A percentile compares a stretch with the other conserved stretches of the same genome.
Conservation (phyloP, 1,284 basidiomycete genomes). For the Ustilago curta region DNA sequence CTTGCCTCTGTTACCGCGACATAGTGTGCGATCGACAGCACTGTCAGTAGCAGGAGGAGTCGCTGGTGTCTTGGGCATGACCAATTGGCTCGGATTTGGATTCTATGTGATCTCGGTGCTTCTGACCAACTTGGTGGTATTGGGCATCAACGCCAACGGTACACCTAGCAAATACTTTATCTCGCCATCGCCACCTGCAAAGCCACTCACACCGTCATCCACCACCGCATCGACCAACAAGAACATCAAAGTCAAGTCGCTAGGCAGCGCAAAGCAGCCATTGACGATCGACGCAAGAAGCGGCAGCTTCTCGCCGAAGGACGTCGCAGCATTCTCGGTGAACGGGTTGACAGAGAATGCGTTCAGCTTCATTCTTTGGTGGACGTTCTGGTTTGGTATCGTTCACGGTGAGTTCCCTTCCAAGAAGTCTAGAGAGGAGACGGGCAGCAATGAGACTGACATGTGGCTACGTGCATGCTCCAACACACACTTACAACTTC, state of each 20-base stretch:
- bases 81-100: constrained; percentile 62
- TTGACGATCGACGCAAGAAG: constrained; percentile 31
- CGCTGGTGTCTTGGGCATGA: constrained; percentile 65
- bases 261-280: neutral
- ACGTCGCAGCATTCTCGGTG: constrained; percentile 25
- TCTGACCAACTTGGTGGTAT: constrained; percentile 53
- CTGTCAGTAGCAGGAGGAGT: constrained; percentile 60
- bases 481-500: neutral
- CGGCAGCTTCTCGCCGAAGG: constrained; percentile 25
- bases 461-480: too few relatives aligned
- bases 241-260: constrained; percentile 13
- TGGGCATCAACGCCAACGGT: constrained; percentile 49
- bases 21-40: constrained; percentile 61
- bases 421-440: too few relatives aligned
- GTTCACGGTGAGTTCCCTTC: constrained; percentile 60
- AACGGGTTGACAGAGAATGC: constrained; percentile 58
- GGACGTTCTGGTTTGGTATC: constrained; percentile 67
- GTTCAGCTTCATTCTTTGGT: constrained; percentile 66
- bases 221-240: neutral
- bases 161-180: constrained; percentile 51
- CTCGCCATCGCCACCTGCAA: constrained; percentile 33
- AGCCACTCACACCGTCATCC: constrained; percentile 8
- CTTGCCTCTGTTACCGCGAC: neutral
- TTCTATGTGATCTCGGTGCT: constrained; percentile 61
- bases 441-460: neutral